Conservation (phyloP, 2,329 filamentous ascomycete species). For the Pseudopyricularia javanii region DNA sequence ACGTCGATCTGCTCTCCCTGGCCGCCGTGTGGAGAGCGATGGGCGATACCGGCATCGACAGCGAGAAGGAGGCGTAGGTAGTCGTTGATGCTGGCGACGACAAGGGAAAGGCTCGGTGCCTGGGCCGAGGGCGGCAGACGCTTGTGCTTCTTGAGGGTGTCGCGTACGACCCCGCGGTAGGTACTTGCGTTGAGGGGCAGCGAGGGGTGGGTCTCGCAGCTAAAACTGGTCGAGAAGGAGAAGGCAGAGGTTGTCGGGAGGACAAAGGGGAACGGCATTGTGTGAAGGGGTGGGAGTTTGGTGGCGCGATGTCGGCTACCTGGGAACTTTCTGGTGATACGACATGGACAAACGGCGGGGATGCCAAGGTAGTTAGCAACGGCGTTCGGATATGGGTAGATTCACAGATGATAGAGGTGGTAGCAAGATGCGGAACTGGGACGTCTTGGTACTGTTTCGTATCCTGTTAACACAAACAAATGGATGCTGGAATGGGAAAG, state of each 20-base stretch:
- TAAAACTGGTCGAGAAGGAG: conserved; percentile 66
- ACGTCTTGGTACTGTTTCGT: no score
- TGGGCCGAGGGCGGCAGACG: conserved; percentile 64
- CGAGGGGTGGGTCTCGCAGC: conserved; percentile 76
- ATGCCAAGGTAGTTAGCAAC: background rate
- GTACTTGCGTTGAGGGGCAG: conserved; percentile 73
- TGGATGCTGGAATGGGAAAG: no score
- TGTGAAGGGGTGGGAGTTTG: conserved; percentile 7
- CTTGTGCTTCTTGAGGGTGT: conserved; percentile 81
- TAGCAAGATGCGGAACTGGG: background rate
- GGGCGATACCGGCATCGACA: conserved; percentile 59
- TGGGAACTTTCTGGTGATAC: background rate
- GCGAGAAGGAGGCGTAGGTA: conserved; percentile 80
- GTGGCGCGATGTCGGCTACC: background rate
- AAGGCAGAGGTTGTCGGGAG: conserved; percentile 85
- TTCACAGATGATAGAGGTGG: background rate
- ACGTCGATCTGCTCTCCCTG: conserved; percentile 54
- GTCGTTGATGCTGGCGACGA: conserved; percentile 57
- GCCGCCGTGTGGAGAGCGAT: conserved; percentile 26
- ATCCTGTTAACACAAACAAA: no score
- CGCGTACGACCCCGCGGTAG: conserved; percentile 69
- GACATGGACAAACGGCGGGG: background rate
- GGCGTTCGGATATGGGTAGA: background rate
- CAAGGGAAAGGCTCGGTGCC: conserved; percentile 53
- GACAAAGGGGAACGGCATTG: conserved; percentile 81